phyloP scores from a whole-genome alignment of 768 basidiomycete species.

The Fomitopsis serialis region DNA sequence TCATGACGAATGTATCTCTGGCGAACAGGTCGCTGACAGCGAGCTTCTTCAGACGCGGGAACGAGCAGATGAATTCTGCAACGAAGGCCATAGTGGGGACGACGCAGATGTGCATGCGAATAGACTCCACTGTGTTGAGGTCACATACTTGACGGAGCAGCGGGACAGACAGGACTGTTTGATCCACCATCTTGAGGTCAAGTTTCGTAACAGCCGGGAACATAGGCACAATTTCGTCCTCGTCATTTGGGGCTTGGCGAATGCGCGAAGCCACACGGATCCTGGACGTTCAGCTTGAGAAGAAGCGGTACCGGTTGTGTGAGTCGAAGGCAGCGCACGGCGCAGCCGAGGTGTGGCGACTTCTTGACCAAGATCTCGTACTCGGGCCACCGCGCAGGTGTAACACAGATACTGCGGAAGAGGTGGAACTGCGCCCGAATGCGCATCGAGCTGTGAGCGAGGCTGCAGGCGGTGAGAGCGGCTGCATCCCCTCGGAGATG shows the following conservation, averaged over 20 bases:
- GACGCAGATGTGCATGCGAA: not conserved
- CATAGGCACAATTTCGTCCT: not conserved
- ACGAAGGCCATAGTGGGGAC: not conserved
- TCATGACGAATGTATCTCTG: not conserved
- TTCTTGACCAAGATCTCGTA: constrained; percentile 2
- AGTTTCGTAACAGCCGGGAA: not conserved
- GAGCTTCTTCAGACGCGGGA: constrained; percentile 2
- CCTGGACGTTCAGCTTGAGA: not conserved
- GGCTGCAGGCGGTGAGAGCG: constrained; percentile 12
- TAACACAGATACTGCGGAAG: constrained; percentile 6
- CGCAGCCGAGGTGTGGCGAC: constrained; percentile 5
- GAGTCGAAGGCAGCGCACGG: constrained; percentile 10
- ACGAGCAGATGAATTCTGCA: not conserved
- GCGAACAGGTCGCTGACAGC: not conserved
- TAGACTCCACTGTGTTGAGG: not conserved
- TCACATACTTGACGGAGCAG: not conserved
- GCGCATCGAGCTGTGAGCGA: constrained; percentile 11
- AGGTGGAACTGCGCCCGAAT: constrained; percentile 13
- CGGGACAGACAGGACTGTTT: not conserved
- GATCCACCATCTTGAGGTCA: not conserved
- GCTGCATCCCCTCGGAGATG: constrained; percentile 9
- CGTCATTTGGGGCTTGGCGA: not conserved
- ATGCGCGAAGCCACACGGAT: not conserved
- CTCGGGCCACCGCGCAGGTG: not conserved
- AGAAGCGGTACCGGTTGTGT: not conserved